Evolutionary conservation across 2,329 filamentous ascomycete species (phyloP), one percentile per base, ranked within the genome.

Genomic region (Trichoderma brevicompactum): DNA sequence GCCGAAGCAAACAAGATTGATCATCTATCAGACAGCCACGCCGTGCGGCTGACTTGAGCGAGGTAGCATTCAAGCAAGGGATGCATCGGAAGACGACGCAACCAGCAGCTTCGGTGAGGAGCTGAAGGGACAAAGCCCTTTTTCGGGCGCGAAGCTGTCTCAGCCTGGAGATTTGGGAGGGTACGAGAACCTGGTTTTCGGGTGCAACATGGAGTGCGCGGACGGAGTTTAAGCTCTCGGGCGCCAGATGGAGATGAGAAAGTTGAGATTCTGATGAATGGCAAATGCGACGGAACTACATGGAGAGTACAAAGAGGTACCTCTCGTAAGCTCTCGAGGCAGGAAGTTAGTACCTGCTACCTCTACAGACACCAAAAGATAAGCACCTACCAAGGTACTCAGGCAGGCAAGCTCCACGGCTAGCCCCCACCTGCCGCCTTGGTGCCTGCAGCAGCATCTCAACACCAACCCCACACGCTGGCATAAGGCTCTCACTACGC

Each of bases 11-110:
- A 54, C 60, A 38, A 34, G 13, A 6, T 15, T 54, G n/a, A 38
- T 53, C 40, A 54, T 54, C 28, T 63, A 54, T 53, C 60, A 44
- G 49, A 38, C 60, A 63, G 60, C 60, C 60, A 63, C 60, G 28
- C 28, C 60, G 60, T 54, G 60, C 60, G 49, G 60, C 60, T 63
- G 49, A 54, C 38, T 23, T 28, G 38, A 46, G 28, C 50, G 49
- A 46, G 60, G 60, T 63, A 43, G 49, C 13, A 63, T 54, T 63
- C 12, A 12, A 54, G 49, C 60, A 54, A 63, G 60, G 60, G 23
- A 28, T 36, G 48, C 41, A 36, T 52, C 41, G 40, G 40, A 46
- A 53, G 9, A 17, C 28, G 36, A 15, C 19, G 52, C 17, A 54
- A 7, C 52, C 49, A 49, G 55, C 28, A 36, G 19, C 23, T 12